Evolutionary conservation across 805 yeast species (phyloP).

Genomic region (Candida tallmaniae): DNA sequence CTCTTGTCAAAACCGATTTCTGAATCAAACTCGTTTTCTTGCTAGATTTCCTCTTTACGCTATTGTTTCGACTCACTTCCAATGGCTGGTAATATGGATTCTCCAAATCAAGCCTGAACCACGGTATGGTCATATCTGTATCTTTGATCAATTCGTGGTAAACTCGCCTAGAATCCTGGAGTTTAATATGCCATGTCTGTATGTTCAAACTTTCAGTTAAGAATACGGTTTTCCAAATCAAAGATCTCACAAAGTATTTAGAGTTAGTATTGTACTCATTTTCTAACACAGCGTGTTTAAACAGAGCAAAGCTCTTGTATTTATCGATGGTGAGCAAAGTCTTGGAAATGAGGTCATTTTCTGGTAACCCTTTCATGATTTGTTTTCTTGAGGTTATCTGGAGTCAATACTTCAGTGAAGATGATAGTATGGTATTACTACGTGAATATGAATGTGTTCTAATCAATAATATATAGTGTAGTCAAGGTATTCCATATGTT

Average conservation of each 20-base stretch:
- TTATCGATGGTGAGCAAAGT: conserved; percentile 33
- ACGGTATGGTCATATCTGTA: conserved; percentile 32
- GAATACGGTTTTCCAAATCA: conserved; percentile 35
- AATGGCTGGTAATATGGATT: conserved; percentile 19
- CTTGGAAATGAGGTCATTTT: conserved; percentile 32
- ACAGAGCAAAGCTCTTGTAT: conserved; percentile 22
- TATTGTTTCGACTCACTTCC: conserved; percentile 12
- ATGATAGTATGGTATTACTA: too few relatives aligned
- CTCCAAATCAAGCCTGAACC: conserved; percentile 31
- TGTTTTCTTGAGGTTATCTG: neutral
- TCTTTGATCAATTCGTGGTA: conserved; percentile 28
- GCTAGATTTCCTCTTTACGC: conserved; percentile 6
- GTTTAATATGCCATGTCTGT: conserved; percentile 26
- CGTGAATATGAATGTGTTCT: too few relatives aligned
- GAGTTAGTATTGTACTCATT: conserved; percentile 24
- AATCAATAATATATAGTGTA: too few relatives aligned
- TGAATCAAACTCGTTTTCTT: conserved; percentile 1
- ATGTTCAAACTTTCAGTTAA: conserved; percentile 34
- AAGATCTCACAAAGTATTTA: conserved; percentile 23
- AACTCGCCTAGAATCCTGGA: conserved; percentile 27
- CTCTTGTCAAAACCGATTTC: conserved; percentile 15
- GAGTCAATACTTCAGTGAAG: too few relatives aligned
- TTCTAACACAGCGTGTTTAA: conserved; percentile 24
- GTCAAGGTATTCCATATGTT: too few relatives aligned
- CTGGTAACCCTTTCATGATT: conserved; percentile 13